A percentile compares a stretch with the other conserved stretches of the same genome.
Conservation (phyloP, 192 early-diverging fungal species). For the Haplosporangium gracile region DNA sequence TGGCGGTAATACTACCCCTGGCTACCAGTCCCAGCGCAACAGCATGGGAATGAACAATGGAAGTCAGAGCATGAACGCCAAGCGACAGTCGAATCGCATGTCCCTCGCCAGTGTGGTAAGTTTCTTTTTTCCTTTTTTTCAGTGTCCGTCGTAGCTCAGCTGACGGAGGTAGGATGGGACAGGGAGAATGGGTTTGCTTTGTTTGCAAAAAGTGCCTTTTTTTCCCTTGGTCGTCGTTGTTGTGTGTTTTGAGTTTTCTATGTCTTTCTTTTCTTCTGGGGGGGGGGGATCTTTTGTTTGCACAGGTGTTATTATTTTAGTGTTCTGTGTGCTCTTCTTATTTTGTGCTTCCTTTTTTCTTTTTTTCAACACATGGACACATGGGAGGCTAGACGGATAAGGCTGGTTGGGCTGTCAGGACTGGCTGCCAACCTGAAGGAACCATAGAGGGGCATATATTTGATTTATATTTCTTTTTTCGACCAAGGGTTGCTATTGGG, state of each 20-base stretch:
- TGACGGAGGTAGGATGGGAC: no score
- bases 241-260: background rate
- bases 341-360: no score
- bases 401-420: no score
- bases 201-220: background rate
- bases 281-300: no score
- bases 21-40: constrained; percentile 49
- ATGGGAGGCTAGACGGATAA: no score
- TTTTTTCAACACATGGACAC: no score
- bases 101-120: constrained; percentile 54
- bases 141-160: background rate
- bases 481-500: background rate
- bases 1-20: constrained; percentile 11
- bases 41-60: constrained; percentile 40
- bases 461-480: background rate
- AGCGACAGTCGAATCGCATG: constrained; percentile 48
- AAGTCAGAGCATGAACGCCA: constrained; percentile 36
- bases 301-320: no score
- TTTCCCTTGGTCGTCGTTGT: background rate
- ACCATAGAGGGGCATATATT: no score
- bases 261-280: background rate
- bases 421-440: no score
- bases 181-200: background rate
- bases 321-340: no score
- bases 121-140: background rate